These are phyloP conservation scores for Dothideomycetidae sp. DNA, from an alignment of 2,329 filamentous ascomycete genomes.

Conservation along the genomic window DNA sequence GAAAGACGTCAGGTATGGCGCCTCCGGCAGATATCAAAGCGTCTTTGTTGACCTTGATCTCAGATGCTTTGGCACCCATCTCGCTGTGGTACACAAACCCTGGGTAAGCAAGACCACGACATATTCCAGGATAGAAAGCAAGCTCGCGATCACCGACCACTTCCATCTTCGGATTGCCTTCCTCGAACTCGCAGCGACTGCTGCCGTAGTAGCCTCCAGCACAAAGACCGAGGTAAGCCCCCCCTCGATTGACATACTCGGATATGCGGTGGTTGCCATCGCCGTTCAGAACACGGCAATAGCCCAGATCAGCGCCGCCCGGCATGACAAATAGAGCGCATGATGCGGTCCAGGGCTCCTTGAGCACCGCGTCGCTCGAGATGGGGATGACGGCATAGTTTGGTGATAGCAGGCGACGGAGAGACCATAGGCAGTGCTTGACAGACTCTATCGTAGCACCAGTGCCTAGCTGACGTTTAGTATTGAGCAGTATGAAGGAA, in stretches of 20 bases:
- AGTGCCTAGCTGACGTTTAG: constrained; percentile 41
- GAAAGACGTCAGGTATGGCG: constrained; percentile 46
- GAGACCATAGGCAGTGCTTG: constrained; percentile 72
- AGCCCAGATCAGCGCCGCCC: constrained; percentile 85
- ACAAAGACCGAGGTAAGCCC: constrained; percentile 79
- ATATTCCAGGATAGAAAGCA: constrained; percentile 73
- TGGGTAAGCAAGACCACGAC: constrained; percentile 71
- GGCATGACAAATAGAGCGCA: constrained; percentile 86
- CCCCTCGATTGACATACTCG: constrained; percentile 74
- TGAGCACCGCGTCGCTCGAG: constrained; percentile 61
- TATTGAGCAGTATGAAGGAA: constrained; percentile 1
- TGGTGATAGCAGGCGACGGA: constrained; percentile 72
- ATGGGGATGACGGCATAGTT: constrained; percentile 89
- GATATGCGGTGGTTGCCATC: constrained; percentile 71
- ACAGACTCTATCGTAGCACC: constrained; percentile 82
- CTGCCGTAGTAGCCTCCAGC: constrained; percentile 88
- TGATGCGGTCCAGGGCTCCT: constrained; percentile 78
- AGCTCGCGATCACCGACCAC: constrained; percentile 77
- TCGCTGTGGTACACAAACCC: constrained; percentile 90
- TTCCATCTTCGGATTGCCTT: constrained; percentile 65
- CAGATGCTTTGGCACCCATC: constrained; percentile 59
- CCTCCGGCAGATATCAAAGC: constrained; percentile 37
- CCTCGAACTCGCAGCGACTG: constrained; percentile 76
- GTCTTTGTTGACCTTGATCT: constrained; percentile 48
- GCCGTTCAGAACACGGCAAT: constrained; percentile 78